These are phyloP conservation scores for Ilex paraguariensis DNA, from an alignment of 305 asterid species.

Conservation along the genomic window DNA sequence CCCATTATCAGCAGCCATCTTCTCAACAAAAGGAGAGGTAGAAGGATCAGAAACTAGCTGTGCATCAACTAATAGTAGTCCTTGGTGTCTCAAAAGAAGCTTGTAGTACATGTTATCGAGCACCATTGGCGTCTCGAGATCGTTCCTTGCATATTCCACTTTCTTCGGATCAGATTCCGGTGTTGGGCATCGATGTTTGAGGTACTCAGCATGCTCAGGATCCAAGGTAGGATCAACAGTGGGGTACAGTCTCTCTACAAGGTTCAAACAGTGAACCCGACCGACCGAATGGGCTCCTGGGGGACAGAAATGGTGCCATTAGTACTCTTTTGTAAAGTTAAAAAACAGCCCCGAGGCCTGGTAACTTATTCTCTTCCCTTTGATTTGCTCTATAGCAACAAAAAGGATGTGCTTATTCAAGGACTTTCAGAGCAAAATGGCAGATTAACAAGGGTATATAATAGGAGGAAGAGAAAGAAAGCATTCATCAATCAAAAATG, in stretches of 20 bases:
- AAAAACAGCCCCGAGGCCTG: too few species aligned
- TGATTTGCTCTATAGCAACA: too few species aligned
- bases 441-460: too few species aligned
- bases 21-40: constrained; percentile 59
- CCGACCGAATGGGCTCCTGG: constrained; percentile 83
- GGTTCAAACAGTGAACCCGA: constrained; percentile 61
- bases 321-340: too few species aligned
- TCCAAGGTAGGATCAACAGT: constrained; percentile 52
- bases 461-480: too few species aligned
- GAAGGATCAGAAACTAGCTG: constrained; percentile 46
- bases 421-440: too few species aligned
- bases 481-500: too few species aligned
- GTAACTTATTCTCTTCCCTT: too few species aligned
- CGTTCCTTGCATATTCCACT: constrained; percentile 52
- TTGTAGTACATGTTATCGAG: constrained; percentile 69
- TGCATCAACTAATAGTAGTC: constrained; percentile 47
- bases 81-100: constrained; percentile 45
- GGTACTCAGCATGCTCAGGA: constrained; percentile 40
- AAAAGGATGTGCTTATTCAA: too few species aligned
- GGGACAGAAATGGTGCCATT: too few species aligned
- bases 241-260: constrained; percentile 65
- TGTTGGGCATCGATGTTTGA: constrained; percentile 55
- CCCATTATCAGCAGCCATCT: constrained; percentile 65
- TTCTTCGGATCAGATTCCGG: constrained; percentile 39
- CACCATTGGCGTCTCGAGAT: constrained; percentile 48